Percentiles rank a stretch among this genome's conserved stretches.
Evolutionary conservation across 2,329 filamentous ascomycete genomes (phyloP).

Genomic region (Coniochaeta hoffmannii): DNA sequence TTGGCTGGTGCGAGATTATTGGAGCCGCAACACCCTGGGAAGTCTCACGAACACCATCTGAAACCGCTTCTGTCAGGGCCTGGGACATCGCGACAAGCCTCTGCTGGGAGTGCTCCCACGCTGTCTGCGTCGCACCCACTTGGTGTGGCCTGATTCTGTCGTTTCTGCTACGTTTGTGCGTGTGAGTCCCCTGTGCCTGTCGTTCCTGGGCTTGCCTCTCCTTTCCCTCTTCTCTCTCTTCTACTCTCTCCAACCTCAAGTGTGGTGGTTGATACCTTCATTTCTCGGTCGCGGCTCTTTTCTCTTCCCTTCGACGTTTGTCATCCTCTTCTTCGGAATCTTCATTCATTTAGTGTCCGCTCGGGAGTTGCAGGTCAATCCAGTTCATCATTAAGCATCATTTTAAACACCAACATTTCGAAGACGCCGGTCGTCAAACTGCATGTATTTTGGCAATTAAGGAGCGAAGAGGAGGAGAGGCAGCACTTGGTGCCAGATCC

Average conservation of each 20-base stretch:
- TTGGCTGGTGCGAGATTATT: not conserved
- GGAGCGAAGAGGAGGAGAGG: constrained; percentile 6
- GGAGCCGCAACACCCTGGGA: constrained; percentile 8
- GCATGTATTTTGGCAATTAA: constrained; percentile 8
- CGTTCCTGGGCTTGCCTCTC: constrained; percentile 1
- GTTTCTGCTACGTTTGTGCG: not conserved
- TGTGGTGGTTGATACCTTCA: constrained; percentile 3
- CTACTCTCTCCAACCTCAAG: not conserved
- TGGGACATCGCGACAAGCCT: constrained; percentile 11
- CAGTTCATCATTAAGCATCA: constrained; percentile 7
- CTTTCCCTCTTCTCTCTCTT: not conserved
- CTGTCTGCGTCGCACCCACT: not conserved
- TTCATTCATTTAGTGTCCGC: constrained; percentile 14
- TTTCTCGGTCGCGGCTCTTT: not conserved
- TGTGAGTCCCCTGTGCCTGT: constrained; percentile 2
- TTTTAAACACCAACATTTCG: not conserved
- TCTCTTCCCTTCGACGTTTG: not conserved
- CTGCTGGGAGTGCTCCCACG: not conserved
- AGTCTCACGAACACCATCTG: constrained; percentile 20
- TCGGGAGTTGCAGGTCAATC: constrained; percentile 18
- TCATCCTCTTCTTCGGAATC: constrained; percentile 13
- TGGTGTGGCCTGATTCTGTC: not conserved
- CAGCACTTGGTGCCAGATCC: constrained; percentile 4
- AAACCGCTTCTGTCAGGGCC: constrained; percentile 20
- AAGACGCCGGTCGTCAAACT: constrained; percentile 32